Evolutionary conservation across 495 filamentous ascomycete genomes (phyloP).

Genomic region (Podospora didyma): DNA sequence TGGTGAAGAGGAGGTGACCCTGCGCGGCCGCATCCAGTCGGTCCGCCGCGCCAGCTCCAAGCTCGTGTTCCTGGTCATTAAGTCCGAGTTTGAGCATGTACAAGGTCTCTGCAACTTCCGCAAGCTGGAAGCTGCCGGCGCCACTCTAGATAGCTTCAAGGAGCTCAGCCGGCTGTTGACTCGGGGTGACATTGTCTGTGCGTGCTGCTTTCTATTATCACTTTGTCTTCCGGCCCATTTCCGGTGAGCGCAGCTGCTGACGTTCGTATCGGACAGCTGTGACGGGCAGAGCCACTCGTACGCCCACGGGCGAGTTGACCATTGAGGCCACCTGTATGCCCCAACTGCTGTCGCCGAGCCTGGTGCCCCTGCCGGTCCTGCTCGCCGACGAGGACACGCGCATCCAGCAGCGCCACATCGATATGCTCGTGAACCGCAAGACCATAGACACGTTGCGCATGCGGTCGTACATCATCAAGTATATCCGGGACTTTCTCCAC

Average conservation of each 20-base stretch:
- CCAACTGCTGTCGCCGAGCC: conserved; percentile 65
- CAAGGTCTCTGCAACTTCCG: conserved; percentile 70
- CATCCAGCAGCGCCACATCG: conserved; percentile 69
- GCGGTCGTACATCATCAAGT: conserved; percentile 68
- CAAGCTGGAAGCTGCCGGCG: conserved; percentile 42
- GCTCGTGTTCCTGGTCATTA: conserved; percentile 79
- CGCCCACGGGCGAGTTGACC: conserved; percentile 71
- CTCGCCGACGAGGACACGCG: conserved; percentile 62
- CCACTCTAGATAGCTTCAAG: conserved; percentile 46
- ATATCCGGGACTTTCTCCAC: conserved; percentile 69
- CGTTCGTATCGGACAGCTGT: conserved; percentile 47
- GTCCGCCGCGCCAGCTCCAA: conserved; percentile 52
- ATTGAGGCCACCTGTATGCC: conserved; percentile 64
- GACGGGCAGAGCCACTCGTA: conserved; percentile 68
- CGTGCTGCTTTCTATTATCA: conserved; percentile 44
- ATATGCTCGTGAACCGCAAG: conserved; percentile 68
- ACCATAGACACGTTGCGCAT: conserved; percentile 66
- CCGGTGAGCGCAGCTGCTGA: conserved; percentile 30
- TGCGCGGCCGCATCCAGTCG: conserved; percentile 44
- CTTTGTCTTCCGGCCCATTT: neutral
- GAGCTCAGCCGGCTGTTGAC: conserved; percentile 53
- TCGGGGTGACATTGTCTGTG: conserved; percentile 70
- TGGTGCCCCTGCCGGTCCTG: conserved; percentile 67
- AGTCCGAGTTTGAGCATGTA: conserved; percentile 62
- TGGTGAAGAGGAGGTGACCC: conserved; percentile 36